Conservation (phyloP, 352 stramenopile genomes). For the Phytophthora brassicae region DNA sequence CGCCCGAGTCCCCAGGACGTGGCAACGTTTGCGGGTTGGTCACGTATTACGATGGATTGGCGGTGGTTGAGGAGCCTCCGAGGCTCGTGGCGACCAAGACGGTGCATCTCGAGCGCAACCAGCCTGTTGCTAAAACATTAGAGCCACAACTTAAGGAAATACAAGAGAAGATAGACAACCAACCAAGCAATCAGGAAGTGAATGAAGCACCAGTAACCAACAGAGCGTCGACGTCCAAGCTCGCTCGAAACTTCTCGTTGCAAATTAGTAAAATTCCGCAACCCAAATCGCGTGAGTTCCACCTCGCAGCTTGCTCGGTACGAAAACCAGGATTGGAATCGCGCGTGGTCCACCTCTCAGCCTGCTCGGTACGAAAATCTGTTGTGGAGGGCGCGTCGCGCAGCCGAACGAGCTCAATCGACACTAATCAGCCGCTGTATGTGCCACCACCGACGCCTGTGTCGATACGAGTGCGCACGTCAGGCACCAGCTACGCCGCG, state of each 20-base stretch:
- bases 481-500: conserved; percentile 33
- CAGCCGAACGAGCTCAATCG: conserved; percentile 8
- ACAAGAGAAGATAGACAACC: conserved; percentile 1
- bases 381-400: background rate
- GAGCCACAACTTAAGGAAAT: conserved; percentile 8
- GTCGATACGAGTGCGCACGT: conserved; percentile 18
- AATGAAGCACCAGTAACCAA: conserved; percentile 5
- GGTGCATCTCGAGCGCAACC: conserved; percentile 3
- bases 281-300: conserved; percentile 34
- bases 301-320: too few relatives aligned
- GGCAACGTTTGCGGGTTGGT: conserved; percentile 31
- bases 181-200: conserved; percentile 24
- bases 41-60: conserved; percentile 35
- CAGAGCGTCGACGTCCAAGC: background rate
- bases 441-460: conserved; percentile 26
- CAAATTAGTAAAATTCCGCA: conserved; percentile 28
- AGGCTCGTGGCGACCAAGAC: conserved; percentile 19
- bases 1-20: conserved; percentile 14
- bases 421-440: conserved; percentile 5
- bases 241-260: too few relatives aligned
- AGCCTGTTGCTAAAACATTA: conserved; percentile 1
- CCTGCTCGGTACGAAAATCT: conserved; percentile 20
- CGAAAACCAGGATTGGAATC: too few relatives aligned
- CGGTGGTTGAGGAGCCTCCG: conserved; percentile 19
- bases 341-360: too few relatives aligned